phyloP scores from a whole-genome alignment of 306 rosid species.

The Abrus precatorius region DNA sequence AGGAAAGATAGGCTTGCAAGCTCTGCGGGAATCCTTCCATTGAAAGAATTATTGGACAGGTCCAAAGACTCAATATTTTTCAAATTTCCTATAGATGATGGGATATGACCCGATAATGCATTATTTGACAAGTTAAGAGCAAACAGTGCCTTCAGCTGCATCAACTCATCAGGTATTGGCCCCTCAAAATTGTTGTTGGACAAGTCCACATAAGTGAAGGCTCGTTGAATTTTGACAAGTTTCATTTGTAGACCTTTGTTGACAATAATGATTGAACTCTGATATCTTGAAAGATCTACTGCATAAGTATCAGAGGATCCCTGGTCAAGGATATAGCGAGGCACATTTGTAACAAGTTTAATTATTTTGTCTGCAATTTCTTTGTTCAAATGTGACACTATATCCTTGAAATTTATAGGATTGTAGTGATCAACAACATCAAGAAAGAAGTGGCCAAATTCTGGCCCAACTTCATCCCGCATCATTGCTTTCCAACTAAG shows the following conservation, averaged over 20 bases:
- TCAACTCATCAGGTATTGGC: constrained; percentile 43
- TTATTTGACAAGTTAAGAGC: constrained; percentile 53
- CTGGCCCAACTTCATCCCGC: neutral
- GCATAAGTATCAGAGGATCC: neutral
- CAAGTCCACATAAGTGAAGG: constrained; percentile 46
- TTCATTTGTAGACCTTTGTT: constrained; percentile 24
- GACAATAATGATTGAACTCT: neutral
- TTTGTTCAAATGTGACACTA: neutral
- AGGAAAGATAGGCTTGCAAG: constrained; percentile 43
- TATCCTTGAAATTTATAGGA: too few species aligned
- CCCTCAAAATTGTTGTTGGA: constrained; percentile 49
- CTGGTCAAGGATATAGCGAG: neutral
- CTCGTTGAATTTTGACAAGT: constrained; percentile 13
- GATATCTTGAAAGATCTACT: neutral
- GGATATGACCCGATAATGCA: constrained; percentile 45
- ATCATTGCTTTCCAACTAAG: constrained; percentile 35
- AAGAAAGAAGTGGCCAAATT: neutral
- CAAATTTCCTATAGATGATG: constrained; percentile 48
- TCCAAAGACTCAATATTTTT: constrained; percentile 53
- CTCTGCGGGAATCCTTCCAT: constrained; percentile 37
- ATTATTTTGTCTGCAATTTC: neutral
- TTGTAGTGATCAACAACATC: neutral
- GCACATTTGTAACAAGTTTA: neutral
- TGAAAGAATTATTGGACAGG: constrained; percentile 46
- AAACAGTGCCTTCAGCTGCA: constrained; percentile 23